Percentiles rank a stretch among this genome's conserved stretches.
Evolutionary conservation across 305 asterid genomes (phyloP).

Genomic region (Solanum aculeatissimum): DNA sequence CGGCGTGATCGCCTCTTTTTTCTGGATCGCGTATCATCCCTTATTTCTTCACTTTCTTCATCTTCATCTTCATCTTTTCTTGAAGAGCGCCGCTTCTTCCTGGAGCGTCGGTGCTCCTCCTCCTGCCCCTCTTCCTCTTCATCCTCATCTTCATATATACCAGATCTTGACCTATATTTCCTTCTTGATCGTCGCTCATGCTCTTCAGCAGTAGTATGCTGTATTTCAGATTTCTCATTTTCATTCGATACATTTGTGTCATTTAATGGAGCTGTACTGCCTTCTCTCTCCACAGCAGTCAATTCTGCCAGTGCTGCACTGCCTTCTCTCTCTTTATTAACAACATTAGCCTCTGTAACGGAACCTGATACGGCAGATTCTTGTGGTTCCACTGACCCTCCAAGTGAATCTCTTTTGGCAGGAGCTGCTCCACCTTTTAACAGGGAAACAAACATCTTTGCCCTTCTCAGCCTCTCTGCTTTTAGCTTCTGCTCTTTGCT

Average conservation of each 20-base stretch:
- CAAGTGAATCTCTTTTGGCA: constrained; percentile 33
- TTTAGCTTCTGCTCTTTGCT: constrained; percentile 66
- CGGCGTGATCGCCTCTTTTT: neutral
- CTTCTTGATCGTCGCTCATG: constrained; percentile 37
- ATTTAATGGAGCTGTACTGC: constrained; percentile 29
- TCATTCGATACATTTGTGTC: constrained; percentile 8
- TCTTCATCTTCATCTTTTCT: neutral
- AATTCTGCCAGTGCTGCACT: neutral
- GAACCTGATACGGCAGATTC: constrained; percentile 26
- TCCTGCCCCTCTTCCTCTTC: constrained; percentile 13
- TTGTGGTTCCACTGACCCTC: constrained; percentile 50
- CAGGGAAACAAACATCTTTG: constrained; percentile 78
- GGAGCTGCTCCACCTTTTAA: constrained; percentile 56
- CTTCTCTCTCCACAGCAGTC: constrained; percentile 25
- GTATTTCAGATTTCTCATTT: constrained; percentile 17
- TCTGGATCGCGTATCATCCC: neutral
- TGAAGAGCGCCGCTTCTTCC: neutral
- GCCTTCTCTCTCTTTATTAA: constrained; percentile 26
- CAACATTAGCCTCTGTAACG: constrained; percentile 18
- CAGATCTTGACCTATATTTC: constrained; percentile 56
- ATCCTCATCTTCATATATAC: constrained; percentile 27
- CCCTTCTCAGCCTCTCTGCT: constrained; percentile 90
- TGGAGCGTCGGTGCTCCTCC: neutral
- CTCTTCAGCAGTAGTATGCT: constrained; percentile 29
- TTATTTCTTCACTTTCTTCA: neutral